These are phyloP conservation scores for Colletotrichum sp. DNA, from an alignment of 2,329 filamentous ascomycete species.

Conservation along the genomic window DNA sequence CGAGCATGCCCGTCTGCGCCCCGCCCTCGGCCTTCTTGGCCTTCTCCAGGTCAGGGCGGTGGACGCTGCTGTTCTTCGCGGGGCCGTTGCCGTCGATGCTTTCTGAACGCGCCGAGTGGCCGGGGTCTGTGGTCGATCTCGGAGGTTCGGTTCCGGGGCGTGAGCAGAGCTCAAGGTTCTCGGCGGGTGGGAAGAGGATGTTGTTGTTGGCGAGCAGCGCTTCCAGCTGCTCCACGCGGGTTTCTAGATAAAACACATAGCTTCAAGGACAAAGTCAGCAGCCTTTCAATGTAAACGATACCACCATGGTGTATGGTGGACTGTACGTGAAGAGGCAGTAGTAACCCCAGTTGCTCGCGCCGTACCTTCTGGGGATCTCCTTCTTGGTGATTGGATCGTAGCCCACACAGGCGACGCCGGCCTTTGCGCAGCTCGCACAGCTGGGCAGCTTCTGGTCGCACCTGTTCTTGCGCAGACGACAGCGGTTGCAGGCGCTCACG, in stretches of 20 bases:
- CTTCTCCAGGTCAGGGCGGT: constrained; percentile 26
- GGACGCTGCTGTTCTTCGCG: constrained; percentile 45
- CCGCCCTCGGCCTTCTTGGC: constrained; percentile 34
- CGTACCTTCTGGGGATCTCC: constrained; percentile 90
- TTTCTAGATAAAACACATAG: constrained; percentile 96
- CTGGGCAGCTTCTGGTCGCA: constrained; percentile 93
- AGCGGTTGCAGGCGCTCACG: constrained; percentile 94
- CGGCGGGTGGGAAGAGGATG: constrained; percentile 74
- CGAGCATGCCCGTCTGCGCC: constrained; percentile 64
- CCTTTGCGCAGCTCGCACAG: constrained; percentile 92
- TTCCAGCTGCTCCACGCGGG: constrained; percentile 84
- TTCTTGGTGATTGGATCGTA: constrained; percentile 97
- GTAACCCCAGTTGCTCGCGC: neutral
- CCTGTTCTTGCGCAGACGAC: constrained; percentile 88
- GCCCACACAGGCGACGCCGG: constrained; percentile 87
- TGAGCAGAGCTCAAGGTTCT: constrained; percentile 70
- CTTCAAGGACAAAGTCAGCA: constrained; percentile 42
- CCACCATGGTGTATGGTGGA: neutral
- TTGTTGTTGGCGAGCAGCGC: constrained; percentile 71
- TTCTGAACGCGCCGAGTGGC: constrained; percentile 39
- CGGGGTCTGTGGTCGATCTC: constrained; percentile 35
- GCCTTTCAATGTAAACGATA: constrained; percentile 40
- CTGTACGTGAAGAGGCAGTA: neutral
- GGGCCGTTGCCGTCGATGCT: constrained; percentile 28
- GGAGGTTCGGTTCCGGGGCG: constrained; percentile 45